These are phyloP conservation scores for Talaromyces sp. DNA, from an alignment of 2,329 filamentous ascomycete genomes.

Conservation along the genomic window DNA sequence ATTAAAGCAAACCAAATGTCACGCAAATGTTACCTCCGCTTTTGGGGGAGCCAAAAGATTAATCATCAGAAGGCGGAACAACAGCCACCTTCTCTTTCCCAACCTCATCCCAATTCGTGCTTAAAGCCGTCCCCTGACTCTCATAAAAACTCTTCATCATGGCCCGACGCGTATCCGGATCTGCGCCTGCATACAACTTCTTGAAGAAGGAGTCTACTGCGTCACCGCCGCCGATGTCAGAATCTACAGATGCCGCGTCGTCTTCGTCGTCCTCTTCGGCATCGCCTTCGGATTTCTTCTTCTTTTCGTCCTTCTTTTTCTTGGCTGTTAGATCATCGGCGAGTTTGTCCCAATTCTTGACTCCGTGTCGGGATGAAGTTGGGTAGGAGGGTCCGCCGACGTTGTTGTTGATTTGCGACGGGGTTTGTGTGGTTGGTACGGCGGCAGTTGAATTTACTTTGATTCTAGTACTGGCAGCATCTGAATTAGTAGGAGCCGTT, in stretches of 20 bases:
- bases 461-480: conserved; percentile 16
- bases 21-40: not conserved
- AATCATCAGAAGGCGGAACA: conserved; percentile 27
- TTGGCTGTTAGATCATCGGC: conserved; percentile 50
- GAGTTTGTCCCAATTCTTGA: conserved; percentile 90
- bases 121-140: conserved; percentile 88
- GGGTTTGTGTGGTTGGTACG: conserved; percentile 9
- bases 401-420: conserved; percentile 16
- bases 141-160: conserved; percentile 98
- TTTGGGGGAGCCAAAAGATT: not conserved
- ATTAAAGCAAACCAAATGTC: not conserved
- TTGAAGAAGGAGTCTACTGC: conserved; percentile 85
- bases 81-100: conserved; percentile 64
- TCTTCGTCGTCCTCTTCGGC: conserved; percentile 50
- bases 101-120: conserved; percentile 88
- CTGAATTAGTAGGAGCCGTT: conserved; percentile 22
- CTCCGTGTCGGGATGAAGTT: conserved; percentile 75
- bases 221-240: conserved; percentile 51
- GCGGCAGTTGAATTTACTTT: conserved; percentile 10
- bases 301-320: conserved; percentile 30
- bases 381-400: conserved; percentile 64
- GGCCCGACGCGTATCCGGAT: conserved; percentile 76
- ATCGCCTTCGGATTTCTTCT: conserved; percentile 25
- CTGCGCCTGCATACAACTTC: conserved; percentile 72
- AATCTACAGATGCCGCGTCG: conserved; percentile 44